Base-by-base conservation (phyloP, 2,329 filamentous ascomycete genomes). In the Penicillium sp. region DNA sequence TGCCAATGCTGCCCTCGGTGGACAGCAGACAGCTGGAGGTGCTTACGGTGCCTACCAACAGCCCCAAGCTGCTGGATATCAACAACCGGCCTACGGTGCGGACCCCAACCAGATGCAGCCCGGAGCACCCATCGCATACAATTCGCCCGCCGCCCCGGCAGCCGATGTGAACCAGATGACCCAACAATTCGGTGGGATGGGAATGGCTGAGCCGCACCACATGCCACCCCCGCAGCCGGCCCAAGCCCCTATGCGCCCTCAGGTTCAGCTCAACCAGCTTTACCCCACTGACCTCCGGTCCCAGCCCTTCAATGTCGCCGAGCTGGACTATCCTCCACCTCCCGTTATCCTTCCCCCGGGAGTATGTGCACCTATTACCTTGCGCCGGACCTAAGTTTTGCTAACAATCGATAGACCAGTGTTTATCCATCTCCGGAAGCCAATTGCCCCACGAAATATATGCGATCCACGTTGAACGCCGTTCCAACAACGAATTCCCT, bases 391-490 rank as follows among this genome's bases (percentile, higher is more conserved):
- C 27, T 24, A 36, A 16, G 47, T 53, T 44, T 58, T 71, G 60
- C 79, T 84, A 66, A 84, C 69, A 47, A 43, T 61, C 51, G 18
- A 59, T 62, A 95, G 91, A 86, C 90, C 49, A 94, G 90, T 71
- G 90, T 96, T 52, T 97, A 93, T 21, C 90, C 92, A 54, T 97
- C 94, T 43, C 90, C 91, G 43, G 82, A 90, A 71, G 88, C 94
- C 57, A 99, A 97, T 77, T 96, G 92, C 78, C 86, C 91, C 51
- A 85, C 92, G 22, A 95, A 95, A 80, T 99, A 95, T 73, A 88
- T 97, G 61, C 90, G 94, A 65, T 97, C 94, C 18, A 97, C 94
- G 5, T 79, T 99, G 61, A 97, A 97, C 74, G 91, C 91, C 24
- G 88, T 97, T 42, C 94, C 94, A 2, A 96, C 92, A 21, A 97